Evolutionary conservation across 1,284 basidiomycete species (phyloP), one percentile per base, ranked within the genome.

Genomic region (Porogramme epimiltina): DNA sequence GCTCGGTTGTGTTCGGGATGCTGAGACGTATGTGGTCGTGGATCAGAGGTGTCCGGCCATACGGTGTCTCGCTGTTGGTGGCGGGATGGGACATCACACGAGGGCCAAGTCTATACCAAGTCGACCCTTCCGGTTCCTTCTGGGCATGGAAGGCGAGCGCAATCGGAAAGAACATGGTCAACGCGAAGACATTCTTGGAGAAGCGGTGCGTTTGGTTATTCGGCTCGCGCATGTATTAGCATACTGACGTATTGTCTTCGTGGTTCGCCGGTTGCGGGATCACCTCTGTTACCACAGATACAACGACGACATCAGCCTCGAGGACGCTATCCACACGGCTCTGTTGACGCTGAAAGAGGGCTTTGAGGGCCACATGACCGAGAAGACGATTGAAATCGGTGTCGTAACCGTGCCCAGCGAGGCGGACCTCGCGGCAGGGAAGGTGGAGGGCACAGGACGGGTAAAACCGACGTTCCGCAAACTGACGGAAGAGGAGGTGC

Each of bases 131-230:
- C 42, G 97, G 97, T 42, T 95, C 93, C 42, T 99, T 94, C 75
- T 98, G 95, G 95, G 95, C 97, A 45, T 99, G 97, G 97, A 99
- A 99, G 73, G 97, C 97, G 13, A 96, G 93, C 68, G 97, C 97
- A 15, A 99, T 99, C 65, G 97, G 97, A 36, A 99, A 99, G 79
- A 99, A 99, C 75, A 98, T 98, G 93, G 87, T 95, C 49, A 99
- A 99, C 67, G 97, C 95, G 47, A 99, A 99, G 75, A 98, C 97
- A 2, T 99, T 99, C 74, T 73, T 99, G 61, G 97, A 99, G 76
- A 99, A 99, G 75, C 84, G 95, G 92, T 94, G 62, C 64, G 85
- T 72, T n/a, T 26, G 3, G 16, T 38, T 15, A 5, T n/a, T 31
- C 24, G 15, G 3, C 19, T 16, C 25, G 9, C 37, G 13, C 28